Evolutionary conservation across 2,329 filamentous ascomycete species (phyloP), one percentile per base, ranked within the genome.

Genomic region (Penicillium expansum): DNA sequence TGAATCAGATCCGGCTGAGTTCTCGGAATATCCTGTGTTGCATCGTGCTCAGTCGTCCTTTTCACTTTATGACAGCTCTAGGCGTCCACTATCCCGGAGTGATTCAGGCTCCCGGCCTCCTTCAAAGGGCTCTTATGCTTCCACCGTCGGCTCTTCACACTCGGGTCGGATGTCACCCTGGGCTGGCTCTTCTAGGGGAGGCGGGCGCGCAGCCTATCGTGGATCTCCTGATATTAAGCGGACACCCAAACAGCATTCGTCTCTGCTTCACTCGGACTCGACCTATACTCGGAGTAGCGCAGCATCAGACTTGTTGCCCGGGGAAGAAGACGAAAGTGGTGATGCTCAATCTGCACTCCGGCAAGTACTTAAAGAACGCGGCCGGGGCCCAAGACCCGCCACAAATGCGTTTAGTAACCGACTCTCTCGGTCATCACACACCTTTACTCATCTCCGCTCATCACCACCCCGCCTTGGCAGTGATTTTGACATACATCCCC

Each of bases 281-380:
- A 69, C 69, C 4, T 72, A 67, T 55, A 66, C 66, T 22, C 70
- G 71, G 18, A 64, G 66, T 11, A 69, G 69, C 24, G 60, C 66
- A 9, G 64, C 68, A 4, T 66, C 67, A 2, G 66, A 65, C 37
- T 61, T 63, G 30, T 54, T 69, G 10, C 63, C 66, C 3, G 70
- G 69, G 9, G 59, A 66, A 1, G 67, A 71, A 1, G 69, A 70
- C 11, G 69, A 73, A 22, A 70, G 67, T 20, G 74, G 75, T 16
- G 70, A 80, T 67, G 79, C 78, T 20, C 77, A 79, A 58, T 74
- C 78, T 62, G 78, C 78, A 7, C 67, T 80, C 32, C 75, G 77
- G 35, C 74, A 79, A 56, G 74, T 80, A 3, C 69, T 80, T 18
- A 73, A 74, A 56, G 70, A 68, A 10, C 69, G 69, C 42, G 64